These are phyloP conservation scores for Physocladia obscura DNA, from an alignment of 192 early-diverging fungal genomes.

Conservation along the genomic window DNA sequence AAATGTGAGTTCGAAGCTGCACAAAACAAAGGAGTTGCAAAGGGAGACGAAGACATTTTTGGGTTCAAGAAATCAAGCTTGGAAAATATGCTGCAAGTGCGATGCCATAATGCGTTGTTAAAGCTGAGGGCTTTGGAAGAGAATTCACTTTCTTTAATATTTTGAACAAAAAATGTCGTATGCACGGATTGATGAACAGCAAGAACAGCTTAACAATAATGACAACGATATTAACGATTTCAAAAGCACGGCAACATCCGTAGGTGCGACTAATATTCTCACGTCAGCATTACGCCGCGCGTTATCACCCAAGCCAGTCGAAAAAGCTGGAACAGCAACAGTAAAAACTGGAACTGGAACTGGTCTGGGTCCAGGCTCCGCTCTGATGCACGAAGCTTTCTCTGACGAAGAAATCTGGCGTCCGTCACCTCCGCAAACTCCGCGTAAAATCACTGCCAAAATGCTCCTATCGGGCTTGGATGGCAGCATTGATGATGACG, in stretches of 20 bases:
- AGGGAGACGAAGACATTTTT: constrained; percentile 34
- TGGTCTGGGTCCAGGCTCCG: too few relatives aligned
- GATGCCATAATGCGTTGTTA: constrained; percentile 44
- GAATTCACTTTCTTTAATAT: neutral
- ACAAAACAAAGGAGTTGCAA: constrained; percentile 38
- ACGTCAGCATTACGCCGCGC: too few relatives aligned
- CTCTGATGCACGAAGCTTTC: too few relatives aligned
- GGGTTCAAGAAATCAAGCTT: constrained; percentile 34
- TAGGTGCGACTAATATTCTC: too few relatives aligned
- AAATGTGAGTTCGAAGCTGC: constrained; percentile 45
- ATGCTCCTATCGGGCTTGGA: neutral
- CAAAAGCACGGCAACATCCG: too few relatives aligned
- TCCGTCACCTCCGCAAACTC: neutral
- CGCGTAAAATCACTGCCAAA: neutral
- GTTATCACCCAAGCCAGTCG: too few relatives aligned
- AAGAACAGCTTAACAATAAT: neutral
- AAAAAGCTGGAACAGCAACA: too few relatives aligned
- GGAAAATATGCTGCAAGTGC: constrained; percentile 44
- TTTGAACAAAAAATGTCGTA: too few relatives aligned
- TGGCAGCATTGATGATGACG: neutral
- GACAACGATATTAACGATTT: neutral
- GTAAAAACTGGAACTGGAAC: too few relatives aligned
- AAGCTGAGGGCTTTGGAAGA: constrained; percentile 41
- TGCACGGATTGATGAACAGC: neutral
- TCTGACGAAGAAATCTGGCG: constrained; percentile 21